phyloP scores from a whole-genome alignment of 345 rosid species.

The Heritiera littoralis region DNA sequence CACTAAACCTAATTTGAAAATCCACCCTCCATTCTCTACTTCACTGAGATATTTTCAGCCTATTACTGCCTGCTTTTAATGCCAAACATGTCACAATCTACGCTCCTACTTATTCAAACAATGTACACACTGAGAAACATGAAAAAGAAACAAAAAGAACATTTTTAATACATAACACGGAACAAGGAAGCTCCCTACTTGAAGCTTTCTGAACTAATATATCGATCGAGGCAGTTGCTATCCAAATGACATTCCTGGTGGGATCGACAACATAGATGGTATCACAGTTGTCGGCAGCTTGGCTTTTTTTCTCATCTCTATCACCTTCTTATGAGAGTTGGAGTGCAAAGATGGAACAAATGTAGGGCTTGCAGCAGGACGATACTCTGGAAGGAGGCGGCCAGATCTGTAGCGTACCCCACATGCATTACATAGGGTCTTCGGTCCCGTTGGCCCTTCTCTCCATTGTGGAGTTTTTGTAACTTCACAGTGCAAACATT shows the following conservation, averaged over 20 bases:
- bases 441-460: constrained; percentile 91
- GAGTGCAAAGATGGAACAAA: constrained; percentile 69
- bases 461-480: constrained; percentile 94
- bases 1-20: constrained; percentile 27
- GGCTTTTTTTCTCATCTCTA: constrained; percentile 72
- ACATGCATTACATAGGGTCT: constrained; percentile 92
- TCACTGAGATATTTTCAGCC: constrained; percentile 1
- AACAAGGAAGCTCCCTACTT: constrained; percentile 31
- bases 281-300: constrained; percentile 13
- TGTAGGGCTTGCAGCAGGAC: constrained; percentile 88
- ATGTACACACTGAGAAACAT: constrained; percentile 47
- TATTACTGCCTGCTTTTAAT: constrained; percentile 17
- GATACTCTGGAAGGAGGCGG: constrained; percentile 84
- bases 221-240: constrained; percentile 38
- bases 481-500: constrained; percentile 76
- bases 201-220: constrained; percentile 27
- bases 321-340: constrained; percentile 74
- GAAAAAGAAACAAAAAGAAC: neutral
- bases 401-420: constrained; percentile 92
- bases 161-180: constrained; percentile 16
- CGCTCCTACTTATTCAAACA: constrained; percentile 40
- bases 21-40: constrained; percentile 22
- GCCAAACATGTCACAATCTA: constrained; percentile 34
- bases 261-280: constrained; percentile 14
- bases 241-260: constrained; percentile 30